Conservation (phyloP, 345 rosid genomes). For the Sonneratia alba region DNA sequence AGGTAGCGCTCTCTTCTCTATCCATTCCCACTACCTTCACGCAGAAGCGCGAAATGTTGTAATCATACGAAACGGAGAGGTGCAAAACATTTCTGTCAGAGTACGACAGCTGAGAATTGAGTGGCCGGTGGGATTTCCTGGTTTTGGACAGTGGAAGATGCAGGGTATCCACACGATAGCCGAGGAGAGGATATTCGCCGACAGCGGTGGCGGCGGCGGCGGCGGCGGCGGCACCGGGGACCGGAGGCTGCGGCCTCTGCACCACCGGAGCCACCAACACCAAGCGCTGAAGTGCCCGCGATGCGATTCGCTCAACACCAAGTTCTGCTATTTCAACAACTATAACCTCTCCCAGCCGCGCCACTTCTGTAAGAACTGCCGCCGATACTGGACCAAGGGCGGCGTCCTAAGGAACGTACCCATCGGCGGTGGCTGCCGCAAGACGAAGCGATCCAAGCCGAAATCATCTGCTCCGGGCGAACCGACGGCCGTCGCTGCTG, state of each 20-base stretch:
- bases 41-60: too few species aligned
- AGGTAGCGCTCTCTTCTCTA: too few species aligned
- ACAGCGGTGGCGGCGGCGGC: conserved; percentile 21
- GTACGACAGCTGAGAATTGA: not conserved
- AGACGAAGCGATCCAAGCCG: conserved; percentile 56
- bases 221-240: conserved; percentile 52
- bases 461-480: conserved; percentile 10
- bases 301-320: conserved; percentile 82
- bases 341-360: conserved; percentile 99
- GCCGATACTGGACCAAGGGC: conserved; percentile 98
- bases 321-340: conserved; percentile 95
- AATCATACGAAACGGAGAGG: not conserved
- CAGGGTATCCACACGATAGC: conserved; percentile 52
- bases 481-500: conserved; percentile 2
- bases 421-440: conserved; percentile 78
- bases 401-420: conserved; percentile 98
- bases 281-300: conserved; percentile 92
- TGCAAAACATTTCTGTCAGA: not conserved
- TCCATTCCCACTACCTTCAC: too few species aligned
- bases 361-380: conserved; percentile 93
- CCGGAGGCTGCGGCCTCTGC: conserved; percentile 62
- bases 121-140: not conserved
- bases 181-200: conserved; percentile 27
- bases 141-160: conserved; percentile 19
- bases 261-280: conserved; percentile 45